Base-by-base conservation (phyloP, 2,329 filamentous ascomycete genomes). In the Verticillium klebahnii region DNA sequence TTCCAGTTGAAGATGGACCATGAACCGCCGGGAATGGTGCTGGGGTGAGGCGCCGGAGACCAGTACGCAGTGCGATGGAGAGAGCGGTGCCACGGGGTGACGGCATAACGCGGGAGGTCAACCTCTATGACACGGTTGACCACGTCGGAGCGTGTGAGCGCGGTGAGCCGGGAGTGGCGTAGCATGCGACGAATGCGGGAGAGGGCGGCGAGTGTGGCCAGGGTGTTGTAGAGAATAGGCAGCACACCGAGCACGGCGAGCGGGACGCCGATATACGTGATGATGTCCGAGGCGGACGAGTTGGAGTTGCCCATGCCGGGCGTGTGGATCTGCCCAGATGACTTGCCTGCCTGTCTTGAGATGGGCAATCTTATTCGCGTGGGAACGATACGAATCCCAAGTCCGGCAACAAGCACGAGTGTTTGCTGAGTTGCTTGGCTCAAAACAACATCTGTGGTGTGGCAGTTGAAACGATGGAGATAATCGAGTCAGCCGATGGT, bases 1-100 rank as follows among this genome's bases (percentile, higher is more conserved):
- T 82, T 82, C 86, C 87, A 89, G 71, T 89, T 83, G 70, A 89
- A 88, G 0, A 82, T 82, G 0, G 86, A 87, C 86, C 86, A 89
- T 32, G 77, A 81, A 0, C 87, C 87, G 2, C 87, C 87, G 0
- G 83, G 82, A 54, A 88, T 82, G 14, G 72, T 74, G 56, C 81
- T 84, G 0, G 81, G 80, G 60, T 82, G 76, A 1, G 76, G 71
- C 45, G 80, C 80, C 3, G 86, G 74, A 15, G 75, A 74, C 84
- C 87, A 89, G 73, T 89, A 89, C 58, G 84, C 78, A 0, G 77
- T 72, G 14, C 82, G 78, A 59, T 84, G 73, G 17, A 50, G n/a
- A 63, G 82, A 81, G 29, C 86, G 78, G 65, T 88, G 83, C 67
- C 83, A 77, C 0, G 86, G 87, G 60, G 82, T 85, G 57, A 89